Base-by-base conservation (phyloP, 2,329 filamentous ascomycete species). In the Lachnellula cervina region DNA sequence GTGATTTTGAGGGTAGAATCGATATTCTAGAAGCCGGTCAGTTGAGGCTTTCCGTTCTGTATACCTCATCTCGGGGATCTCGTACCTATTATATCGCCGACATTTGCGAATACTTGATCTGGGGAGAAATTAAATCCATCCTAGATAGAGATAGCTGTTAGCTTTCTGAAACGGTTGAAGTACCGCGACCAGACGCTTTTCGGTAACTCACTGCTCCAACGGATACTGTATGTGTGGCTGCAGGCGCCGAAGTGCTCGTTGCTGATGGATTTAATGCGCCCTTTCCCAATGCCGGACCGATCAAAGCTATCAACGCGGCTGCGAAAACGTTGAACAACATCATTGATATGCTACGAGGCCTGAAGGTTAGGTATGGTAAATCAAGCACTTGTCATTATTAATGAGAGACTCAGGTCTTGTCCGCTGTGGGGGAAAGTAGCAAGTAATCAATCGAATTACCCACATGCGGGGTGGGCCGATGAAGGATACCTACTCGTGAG, bases 1-100 rank as follows among this genome's bases (percentile, higher is more conserved):
- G 65, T 88, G 84, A 51, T 80, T 83, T 21, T 74, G 74, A 1
- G 84, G 82, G 61, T 81, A 86, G 65, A 88, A 87, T 44, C 78
- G 73, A 68, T 82, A 88, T 74, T 66, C 66, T 64, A 32, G 25
- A 35, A 13, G 14, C 13, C 3, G 34, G 34, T 56, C 16, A 60
- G 57, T 54, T 21, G 37, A 38, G 25, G 25, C 34, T 43, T 9
- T 21, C 51, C 32, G 23, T 37, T 43, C 3, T 23, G 9, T 34
- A 43, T 40, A n/a, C 3, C 34, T 9, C 16, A 37, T 14, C 21
- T 17, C 16, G 40, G 44, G 40, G 21, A 38, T 45, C 3, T 64
- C 70, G 56, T 62, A 77, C 76, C 67, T 44, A 82, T 72, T 5
- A 73, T 70, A 64, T 81, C 78, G 5, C 80, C 79, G 28, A 77